These are phyloP conservation scores for Podochytrium sp. DNA, from an alignment of 192 early-diverging fungal genomes.

Conservation along the genomic window DNA sequence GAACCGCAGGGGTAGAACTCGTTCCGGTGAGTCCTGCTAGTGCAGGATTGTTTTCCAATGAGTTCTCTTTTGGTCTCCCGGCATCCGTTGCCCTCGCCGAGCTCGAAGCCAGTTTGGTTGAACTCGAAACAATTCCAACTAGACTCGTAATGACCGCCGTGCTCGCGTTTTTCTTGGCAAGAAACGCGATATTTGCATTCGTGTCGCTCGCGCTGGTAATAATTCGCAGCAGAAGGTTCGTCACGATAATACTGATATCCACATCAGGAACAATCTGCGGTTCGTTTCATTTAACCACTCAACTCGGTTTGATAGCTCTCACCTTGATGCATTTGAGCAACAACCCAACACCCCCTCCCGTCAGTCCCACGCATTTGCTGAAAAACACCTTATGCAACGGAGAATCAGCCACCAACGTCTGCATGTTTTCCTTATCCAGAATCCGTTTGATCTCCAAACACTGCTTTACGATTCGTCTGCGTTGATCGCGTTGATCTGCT, in stretches of 20 bases:
- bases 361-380: conserved; percentile 28
- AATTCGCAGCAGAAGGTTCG: conserved; percentile 44
- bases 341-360: conserved; percentile 35
- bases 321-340: conserved; percentile 51
- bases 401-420: conserved; percentile 37
- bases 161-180: conserved; percentile 37
- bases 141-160: conserved; percentile 15
- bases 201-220: conserved; percentile 14
- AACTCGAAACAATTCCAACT: conserved; percentile 9
- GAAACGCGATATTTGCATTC: conserved; percentile 35
- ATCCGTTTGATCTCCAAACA: conserved; percentile 52
- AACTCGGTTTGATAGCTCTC: not conserved
- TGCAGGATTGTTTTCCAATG: not conserved
- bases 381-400: conserved; percentile 49
- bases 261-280: conserved; percentile 41
- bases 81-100: not conserved
- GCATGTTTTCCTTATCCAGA: conserved; percentile 51
- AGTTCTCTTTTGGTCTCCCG: not conserved
- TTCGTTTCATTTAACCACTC: not conserved
- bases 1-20: not conserved
- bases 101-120: not conserved
- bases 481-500: conserved; percentile 31
- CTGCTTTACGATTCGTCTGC: conserved; percentile 35
- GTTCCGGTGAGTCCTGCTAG: not conserved
- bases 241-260: conserved; percentile 46